These are phyloP conservation scores for Colletotrichum brevisporum DNA, from an alignment of 2,329 filamentous ascomycete species.

Conservation along the genomic window DNA sequence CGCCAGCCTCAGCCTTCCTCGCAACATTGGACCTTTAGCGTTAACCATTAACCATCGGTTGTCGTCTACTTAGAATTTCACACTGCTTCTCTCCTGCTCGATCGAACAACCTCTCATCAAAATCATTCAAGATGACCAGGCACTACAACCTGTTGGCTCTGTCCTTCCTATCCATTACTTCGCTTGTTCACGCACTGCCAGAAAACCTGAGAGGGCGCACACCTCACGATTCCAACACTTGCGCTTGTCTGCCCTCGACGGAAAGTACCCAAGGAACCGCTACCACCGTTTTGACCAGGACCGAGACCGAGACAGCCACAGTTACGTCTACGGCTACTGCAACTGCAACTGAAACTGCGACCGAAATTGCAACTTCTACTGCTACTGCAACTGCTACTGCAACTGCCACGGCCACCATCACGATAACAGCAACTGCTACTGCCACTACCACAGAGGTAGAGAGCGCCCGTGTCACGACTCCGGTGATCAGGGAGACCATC, in stretches of 20 bases:
- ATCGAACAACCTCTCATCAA: background rate
- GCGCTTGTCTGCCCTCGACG: slow-evolving; percentile 37
- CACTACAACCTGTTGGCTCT: slow-evolving; percentile 13
- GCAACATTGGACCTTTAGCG: background rate
- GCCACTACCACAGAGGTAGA: slow-evolving; percentile 40
- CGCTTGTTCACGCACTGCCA: slow-evolving; percentile 20
- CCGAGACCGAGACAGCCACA: slow-evolving; percentile 45
- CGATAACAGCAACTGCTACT: slow-evolving; percentile 41
- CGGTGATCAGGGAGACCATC: slow-evolving; percentile 39
- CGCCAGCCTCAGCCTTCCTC: background rate
- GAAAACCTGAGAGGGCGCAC: slow-evolving; percentile 33
- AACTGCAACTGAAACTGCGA: slow-evolving; percentile 46
- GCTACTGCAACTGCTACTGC: slow-evolving; percentile 37
- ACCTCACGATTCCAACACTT: slow-evolving; percentile 37
- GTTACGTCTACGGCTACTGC: slow-evolving; percentile 36
- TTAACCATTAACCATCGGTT: background rate
- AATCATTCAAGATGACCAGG: slow-evolving; percentile 44
- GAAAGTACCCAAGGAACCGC: slow-evolving; percentile 30
- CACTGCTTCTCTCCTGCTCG: background rate
- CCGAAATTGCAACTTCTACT: slow-evolving; percentile 41
- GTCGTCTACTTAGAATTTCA: background rate
- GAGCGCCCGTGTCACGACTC: slow-evolving; percentile 44
- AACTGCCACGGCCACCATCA: background rate
- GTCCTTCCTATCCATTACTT: slow-evolving; percentile 22
- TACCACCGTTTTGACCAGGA: slow-evolving; percentile 47